Evolutionary conservation across 768 basidiomycete species (phyloP).

Genomic region (Lepiota venenata): DNA sequence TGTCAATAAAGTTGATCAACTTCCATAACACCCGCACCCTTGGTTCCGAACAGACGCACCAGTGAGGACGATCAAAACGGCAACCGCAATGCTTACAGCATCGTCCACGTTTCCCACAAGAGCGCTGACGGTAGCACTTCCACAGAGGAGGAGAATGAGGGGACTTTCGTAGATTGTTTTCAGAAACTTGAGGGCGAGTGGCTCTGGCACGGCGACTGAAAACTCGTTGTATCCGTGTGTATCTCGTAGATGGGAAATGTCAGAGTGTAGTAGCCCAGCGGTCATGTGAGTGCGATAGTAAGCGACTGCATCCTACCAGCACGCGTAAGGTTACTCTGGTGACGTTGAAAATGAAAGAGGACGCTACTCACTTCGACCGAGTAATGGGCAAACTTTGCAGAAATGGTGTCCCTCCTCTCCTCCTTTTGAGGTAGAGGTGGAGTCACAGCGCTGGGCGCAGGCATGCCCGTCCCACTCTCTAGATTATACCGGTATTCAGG

Average conservation of each 20-base stretch:
- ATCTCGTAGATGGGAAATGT: constrained; percentile 60
- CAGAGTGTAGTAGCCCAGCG: constrained; percentile 58
- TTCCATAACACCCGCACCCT: constrained; percentile 12
- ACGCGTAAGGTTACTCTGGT: constrained; percentile 3
- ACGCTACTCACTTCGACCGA: constrained; percentile 53
- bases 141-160: constrained; percentile 85
- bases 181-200: constrained; percentile 80
- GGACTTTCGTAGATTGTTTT: constrained; percentile 97
- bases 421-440: constrained; percentile 27
- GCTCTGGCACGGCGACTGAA: constrained; percentile 78
- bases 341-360: constrained; percentile 4
- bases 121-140: constrained; percentile 84
- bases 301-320: constrained; percentile 63
- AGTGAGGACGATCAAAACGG: constrained; percentile 89
- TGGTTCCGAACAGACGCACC: constrained; percentile 41
- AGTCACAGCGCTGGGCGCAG: not conserved
- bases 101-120: constrained; percentile 96
- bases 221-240: constrained; percentile 93
- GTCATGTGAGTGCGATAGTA: constrained; percentile 64
- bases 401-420: constrained; percentile 49
- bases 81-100: constrained; percentile 88
- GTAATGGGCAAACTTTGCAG: constrained; percentile 64
- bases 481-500: constrained; percentile 24
- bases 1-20: constrained; percentile 14
- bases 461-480: constrained; percentile 35